A percentile compares a stretch with the other conserved stretches of the same genome.
phyloP scores from a whole-genome alignment of 2,329 filamentous ascomycete species.

The Sarocladium oryzae region DNA sequence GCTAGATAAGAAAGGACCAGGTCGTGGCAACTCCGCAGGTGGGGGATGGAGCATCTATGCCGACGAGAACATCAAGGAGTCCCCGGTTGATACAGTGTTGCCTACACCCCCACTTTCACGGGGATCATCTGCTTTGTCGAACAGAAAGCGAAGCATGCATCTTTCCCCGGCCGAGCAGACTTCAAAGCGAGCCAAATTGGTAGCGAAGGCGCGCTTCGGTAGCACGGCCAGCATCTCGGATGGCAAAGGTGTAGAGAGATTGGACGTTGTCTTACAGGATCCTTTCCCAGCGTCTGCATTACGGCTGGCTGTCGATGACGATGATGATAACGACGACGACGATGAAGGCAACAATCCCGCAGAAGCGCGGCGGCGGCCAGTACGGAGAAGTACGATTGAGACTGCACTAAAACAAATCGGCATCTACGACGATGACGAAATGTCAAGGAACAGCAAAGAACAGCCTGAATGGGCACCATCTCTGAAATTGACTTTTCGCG shows the following conservation, averaged over 20 bases:
- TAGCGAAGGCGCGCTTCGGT: slow-evolving; percentile 67
- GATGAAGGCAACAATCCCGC: slow-evolving; percentile 3
- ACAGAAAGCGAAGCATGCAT: slow-evolving; percentile 21
- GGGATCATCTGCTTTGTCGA: slow-evolving; percentile 22
- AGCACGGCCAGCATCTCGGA: slow-evolving; percentile 48
- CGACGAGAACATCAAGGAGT: slow-evolving; percentile 49
- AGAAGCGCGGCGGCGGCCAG: slow-evolving; percentile 6
- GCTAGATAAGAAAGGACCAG: slow-evolving; percentile 61
- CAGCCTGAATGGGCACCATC: slow-evolving; percentile 26
- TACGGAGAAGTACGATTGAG: slow-evolving; percentile 29
- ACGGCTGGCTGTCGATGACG: slow-evolving; percentile 12
- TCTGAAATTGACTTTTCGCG: slow-evolving; percentile 63
- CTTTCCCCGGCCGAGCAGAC: slow-evolving; percentile 22
- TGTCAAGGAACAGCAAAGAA: too few relatives aligned
- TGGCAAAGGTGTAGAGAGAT: slow-evolving; percentile 53
- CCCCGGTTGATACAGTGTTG: slow-evolving; percentile 47
- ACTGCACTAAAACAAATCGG: slow-evolving; percentile 23
- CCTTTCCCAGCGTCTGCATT: slow-evolving; percentile 35
- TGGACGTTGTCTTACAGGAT: slow-evolving; percentile 56
- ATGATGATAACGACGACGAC: slow-evolving; percentile 13
- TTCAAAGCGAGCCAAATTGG: slow-evolving; percentile 51
- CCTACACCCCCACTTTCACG: slow-evolving; percentile 40
- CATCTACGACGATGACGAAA: slow-evolving; percentile 14
- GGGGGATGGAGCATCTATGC: slow-evolving; percentile 79
- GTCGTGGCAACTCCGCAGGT: slow-evolving; percentile 62